Base-by-base conservation (phyloP, 768 basidiomycete genomes). In the Russula emetica region DNA sequence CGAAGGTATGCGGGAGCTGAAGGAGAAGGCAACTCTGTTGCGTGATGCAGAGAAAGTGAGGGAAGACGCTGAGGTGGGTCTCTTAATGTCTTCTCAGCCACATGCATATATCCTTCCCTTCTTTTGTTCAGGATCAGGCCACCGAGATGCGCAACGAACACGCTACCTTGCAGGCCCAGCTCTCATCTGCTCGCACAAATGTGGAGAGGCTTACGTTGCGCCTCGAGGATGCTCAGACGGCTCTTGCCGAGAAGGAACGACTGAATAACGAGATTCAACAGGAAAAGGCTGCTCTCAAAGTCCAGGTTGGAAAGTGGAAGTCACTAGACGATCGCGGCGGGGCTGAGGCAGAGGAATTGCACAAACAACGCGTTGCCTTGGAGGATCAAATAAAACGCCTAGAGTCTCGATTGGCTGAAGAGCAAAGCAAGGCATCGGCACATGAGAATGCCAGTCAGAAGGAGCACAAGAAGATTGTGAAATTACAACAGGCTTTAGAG, bases 301-400 rank as follows among this genome's bases (percentile, higher is more conserved):
- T 80, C 18, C 89, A 92, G 68, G 75, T 91, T 10, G 81, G 82
- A 47, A 83, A 85, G 69, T 90, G 87, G 87, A 79, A 87, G 69
- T 79, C 73, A 30, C 72, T 89, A 20, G 90, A 90, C 69, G 84
- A 76, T 30, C 84, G 83, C 54, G 87, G 84, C 53, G 84, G 80
- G 13, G 81, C 77, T 20, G 84, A 87, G 36, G 76, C 80, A 10
- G 87, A 86, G 58, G 72, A 74, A 7, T 74, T 80, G 57, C 79
- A 84, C 47, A 85, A 83, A 70, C 76, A 78, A 60, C 81, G 82
- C 11, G 74, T 79, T 11, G 81, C 84, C 36, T 76, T 90, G 13
- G 85, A 90, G 61, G 73, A 81, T 3, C 75, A 82, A 60, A 75
- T 84, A 18, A 76, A 77, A 60, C 80, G 82, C 44, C 72, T 85